Evolutionary conservation across 176 grass and related monocot species (phyloP).

Genomic region (Ensete ventricosum): DNA sequence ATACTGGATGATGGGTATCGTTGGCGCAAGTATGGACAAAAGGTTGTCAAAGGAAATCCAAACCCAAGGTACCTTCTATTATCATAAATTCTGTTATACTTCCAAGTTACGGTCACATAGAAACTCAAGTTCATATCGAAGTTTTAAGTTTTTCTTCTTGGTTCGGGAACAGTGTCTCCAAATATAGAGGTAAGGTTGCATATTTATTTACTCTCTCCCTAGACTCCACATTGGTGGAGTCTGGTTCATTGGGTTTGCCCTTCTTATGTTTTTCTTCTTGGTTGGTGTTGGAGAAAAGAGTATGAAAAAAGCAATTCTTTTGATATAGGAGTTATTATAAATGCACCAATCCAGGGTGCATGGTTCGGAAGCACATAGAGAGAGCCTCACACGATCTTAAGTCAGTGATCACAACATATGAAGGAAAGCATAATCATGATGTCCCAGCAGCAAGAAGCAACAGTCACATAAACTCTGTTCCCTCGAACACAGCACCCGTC

Average conservation of each 20-base stretch:
- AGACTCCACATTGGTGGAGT: background rate
- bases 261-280: background rate
- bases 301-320: background rate
- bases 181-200: no score
- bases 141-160: no score
- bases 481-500: background rate
- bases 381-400: slow-evolving; percentile 23
- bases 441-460: slow-evolving; percentile 24
- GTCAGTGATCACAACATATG: slow-evolving; percentile 15
- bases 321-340: slow-evolving; percentile 68
- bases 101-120: background rate
- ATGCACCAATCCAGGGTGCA: slow-evolving; percentile 28
- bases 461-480: slow-evolving; percentile 29
- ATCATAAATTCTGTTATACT: background rate
- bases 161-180: no score
- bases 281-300: background rate
- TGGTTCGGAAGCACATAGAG: slow-evolving; percentile 36
- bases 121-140: background rate
- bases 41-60: slow-evolving; percentile 97
- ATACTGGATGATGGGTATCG: slow-evolving; percentile 92
- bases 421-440: slow-evolving; percentile 12
- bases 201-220: no score
- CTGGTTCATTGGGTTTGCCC: no score
- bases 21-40: slow-evolving; percentile 99
- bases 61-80: slow-evolving; percentile 62